Percentiles rank a stretch among this genome's conserved stretches.
Evolutionary conservation across 768 basidiomycete species (phyloP).

Genomic region (Hericium rajendrae): DNA sequence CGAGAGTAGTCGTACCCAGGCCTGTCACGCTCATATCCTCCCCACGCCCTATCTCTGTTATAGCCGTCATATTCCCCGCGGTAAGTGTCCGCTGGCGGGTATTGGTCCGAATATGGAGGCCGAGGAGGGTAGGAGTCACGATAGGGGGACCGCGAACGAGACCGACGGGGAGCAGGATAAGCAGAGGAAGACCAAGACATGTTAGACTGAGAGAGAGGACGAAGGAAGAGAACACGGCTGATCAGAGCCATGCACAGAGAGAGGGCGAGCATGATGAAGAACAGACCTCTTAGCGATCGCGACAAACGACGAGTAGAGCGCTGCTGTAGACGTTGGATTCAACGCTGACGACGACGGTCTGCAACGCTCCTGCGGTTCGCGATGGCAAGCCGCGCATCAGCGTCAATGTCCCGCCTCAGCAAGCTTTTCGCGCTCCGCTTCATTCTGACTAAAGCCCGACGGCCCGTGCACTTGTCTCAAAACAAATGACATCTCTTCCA

Average conservation of each 20-base stretch:
- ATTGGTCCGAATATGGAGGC: slow-evolving; percentile 46
- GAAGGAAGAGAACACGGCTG: slow-evolving; percentile 46
- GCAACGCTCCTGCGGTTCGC: slow-evolving; percentile 43
- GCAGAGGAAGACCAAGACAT: slow-evolving; percentile 62
- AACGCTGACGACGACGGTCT: slow-evolving; percentile 21
- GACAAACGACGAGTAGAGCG: slow-evolving; percentile 28
- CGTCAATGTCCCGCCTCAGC: slow-evolving; percentile 9
- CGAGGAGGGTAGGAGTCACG: slow-evolving; percentile 43
- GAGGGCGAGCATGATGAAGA: slow-evolving; percentile 85
- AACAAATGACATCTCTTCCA: not conserved
- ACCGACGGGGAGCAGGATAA: slow-evolving; percentile 67
- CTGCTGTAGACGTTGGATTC: slow-evolving; percentile 28
- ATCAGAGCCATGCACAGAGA: slow-evolving; percentile 63
- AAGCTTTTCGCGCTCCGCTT: slow-evolving; percentile 35
- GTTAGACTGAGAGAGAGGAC: slow-evolving; percentile 46
- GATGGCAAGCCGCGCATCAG: slow-evolving; percentile 34
- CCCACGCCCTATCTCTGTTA: slow-evolving; percentile 64
- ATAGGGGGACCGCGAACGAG: slow-evolving; percentile 73
- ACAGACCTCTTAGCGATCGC: slow-evolving; percentile 78
- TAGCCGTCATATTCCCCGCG: slow-evolving; percentile 61
- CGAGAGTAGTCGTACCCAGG: slow-evolving; percentile 56
- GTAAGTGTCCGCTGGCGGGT: slow-evolving; percentile 43
- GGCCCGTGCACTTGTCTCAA: not conserved
- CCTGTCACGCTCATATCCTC: slow-evolving; percentile 62
- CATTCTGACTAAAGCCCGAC: not conserved